Base-by-base conservation (phyloP, 2,329 filamentous ascomycete genomes). In the Monosporascus sp. region DNA sequence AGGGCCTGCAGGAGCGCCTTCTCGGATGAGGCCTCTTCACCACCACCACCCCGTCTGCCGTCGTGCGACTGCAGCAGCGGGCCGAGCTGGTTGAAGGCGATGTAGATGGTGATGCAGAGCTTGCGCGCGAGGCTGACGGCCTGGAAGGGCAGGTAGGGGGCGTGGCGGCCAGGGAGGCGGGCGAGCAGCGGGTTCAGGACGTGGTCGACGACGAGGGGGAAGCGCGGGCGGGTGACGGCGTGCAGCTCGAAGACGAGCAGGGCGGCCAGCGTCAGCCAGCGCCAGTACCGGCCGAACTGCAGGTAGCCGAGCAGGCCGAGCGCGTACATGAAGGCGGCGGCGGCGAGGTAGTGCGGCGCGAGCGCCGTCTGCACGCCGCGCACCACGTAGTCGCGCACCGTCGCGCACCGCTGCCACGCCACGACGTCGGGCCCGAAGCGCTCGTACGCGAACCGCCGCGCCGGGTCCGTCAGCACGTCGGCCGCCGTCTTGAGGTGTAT, bases 371-470 rank as follows among this genome's bases (percentile, higher is more conserved):
- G 78, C n/a, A 75, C 73, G 52, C 89, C 91, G 16, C 78, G 75
- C 50, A 80, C 75, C 48, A 95, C 76, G 67, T 82, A 96, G 67
- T 96, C 92, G 55, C 80, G 80, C 52, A 89, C 74, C 0, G 87
- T 89, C 51, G 78, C 73, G 71, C 84, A 87, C 58, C 81, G 77
- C 58, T 80, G 74, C 86, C 87, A 93, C 8, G 69, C 68, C 14
- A 87, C 70, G 20, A 92, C 78, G 27, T 84, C 82, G 1, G 89
- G 86, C 0, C 92, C 92, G 68, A 96, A 91, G 48, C 91, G 85
- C 67, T 96, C 91, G 72, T 97, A 97, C 7, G 90, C 91, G 68
- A 94, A 96, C 52, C 91, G 81, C 64, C 82, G 85, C 1, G 84
- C 85, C 2, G 88, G 83, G 65, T 94, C 85, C n/a, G 84, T 74